A percentile compares a stretch with the other conserved stretches of the same genome.
Evolutionary conservation across 2,329 filamentous ascomycete genomes (phyloP).

Genomic region (Colletotrichum scovillei): DNA sequence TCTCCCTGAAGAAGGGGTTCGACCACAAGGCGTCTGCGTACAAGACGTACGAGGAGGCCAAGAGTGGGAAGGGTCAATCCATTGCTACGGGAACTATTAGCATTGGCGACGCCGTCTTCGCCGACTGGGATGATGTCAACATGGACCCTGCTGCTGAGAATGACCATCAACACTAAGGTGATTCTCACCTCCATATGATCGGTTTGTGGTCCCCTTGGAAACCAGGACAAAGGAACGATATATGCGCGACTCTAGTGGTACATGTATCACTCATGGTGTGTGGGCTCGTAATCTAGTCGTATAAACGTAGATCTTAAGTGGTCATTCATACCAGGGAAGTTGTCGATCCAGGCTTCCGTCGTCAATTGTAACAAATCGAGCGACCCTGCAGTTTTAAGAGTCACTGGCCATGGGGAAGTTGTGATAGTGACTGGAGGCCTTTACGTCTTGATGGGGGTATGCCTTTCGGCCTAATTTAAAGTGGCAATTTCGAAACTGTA

Average conservation of each 20-base stretch:
- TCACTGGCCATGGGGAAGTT: no score
- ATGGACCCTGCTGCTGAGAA: background rate
- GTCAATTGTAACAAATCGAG: background rate
- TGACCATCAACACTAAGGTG: background rate
- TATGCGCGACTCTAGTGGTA: background rate
- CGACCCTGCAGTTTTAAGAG: no score
- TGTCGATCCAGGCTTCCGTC: background rate
- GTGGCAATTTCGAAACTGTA: no score
- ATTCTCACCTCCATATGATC: background rate
- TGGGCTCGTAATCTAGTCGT: background rate
- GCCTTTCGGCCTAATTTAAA: no score
- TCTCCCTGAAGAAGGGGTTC: background rate
- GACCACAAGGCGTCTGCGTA: background rate
- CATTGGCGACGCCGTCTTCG: background rate
- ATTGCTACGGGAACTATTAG: background rate
- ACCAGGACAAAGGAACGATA: background rate
- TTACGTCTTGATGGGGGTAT: no score
- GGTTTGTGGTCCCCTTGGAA: background rate
- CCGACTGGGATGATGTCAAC: background rate
- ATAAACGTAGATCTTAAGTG: background rate
- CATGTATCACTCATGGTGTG: background rate
- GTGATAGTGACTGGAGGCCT: no score
- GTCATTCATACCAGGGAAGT: background rate
- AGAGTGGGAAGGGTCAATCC: background rate
- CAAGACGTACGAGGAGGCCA: background rate